Evolutionary conservation across 176 grass and related monocot genomes (phyloP), one percentile per base, ranked within the genome.

Genomic region (Aegilops longissima): DNA sequence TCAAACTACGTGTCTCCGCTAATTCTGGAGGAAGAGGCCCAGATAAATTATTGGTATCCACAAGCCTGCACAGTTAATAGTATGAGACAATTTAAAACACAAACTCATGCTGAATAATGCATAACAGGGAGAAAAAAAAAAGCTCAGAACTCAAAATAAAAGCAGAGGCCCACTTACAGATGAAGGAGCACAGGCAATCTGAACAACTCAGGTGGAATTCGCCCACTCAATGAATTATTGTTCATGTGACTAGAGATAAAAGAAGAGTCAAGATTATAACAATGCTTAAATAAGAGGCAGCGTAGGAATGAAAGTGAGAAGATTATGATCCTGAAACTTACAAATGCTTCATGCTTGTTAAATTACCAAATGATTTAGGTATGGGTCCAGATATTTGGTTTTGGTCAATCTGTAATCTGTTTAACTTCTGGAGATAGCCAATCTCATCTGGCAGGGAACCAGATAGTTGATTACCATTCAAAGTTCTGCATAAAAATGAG

Each of bases 171-270:
- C 51, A 82, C 97, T 92, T 89, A 98, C 97, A 98, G 78, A 84
- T 96, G 94, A 5, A 87, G 67, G 29, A 96, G 92, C 61, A 6
- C 2, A 77, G 82, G 88, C 82, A 98, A 77, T 86, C 66, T 81
- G 27, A 79, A 98, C 42, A 98, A 54, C 69, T 98, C 97, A 65
- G 66, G 58, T 51, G 97, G 97, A 68, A 98, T 94, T 93, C 88
- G 85, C 61, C 97, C 94, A 82, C 97, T 98, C 76, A 98, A 85
- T 78, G 97, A 98, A 69, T 98, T 98, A 75, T 98, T 98, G 88
- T 98, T 98, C 97, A 98, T 96, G 83, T 98, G 97, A 40, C 97
- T 98, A 34, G 84, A 79, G 59, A 2, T 77, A 68, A 84, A 70
- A 76, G 23, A 11, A 66, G 63, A 66, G 24, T 66, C 63, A 66